Percentiles rank a stretch among this genome's conserved stretches.
These are phyloP conservation scores for Gossypium sturtianum DNA, from an alignment of 345 rosid genomes.

Conservation along the genomic window DNA sequence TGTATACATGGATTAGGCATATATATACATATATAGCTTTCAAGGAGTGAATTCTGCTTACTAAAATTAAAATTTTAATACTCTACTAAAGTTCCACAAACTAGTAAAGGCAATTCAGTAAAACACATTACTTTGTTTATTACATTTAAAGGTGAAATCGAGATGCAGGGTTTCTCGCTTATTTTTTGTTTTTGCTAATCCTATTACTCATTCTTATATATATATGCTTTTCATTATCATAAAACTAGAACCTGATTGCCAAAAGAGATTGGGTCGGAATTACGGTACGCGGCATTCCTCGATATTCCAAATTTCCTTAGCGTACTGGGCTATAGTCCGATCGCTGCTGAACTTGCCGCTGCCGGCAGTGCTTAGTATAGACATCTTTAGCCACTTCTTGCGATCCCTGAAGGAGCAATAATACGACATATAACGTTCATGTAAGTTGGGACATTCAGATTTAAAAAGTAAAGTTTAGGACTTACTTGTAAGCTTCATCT, in stretches of 20 bases:
- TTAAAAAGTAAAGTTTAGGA: background rate
- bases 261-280: background rate
- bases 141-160: background rate
- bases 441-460: background rate
- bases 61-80: background rate
- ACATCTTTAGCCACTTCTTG: conserved; percentile 80
- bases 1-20: too few relatives aligned
- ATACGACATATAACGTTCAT: background rate
- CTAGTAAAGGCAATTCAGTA: background rate
- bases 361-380: conserved; percentile 93
- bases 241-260: background rate
- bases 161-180: background rate
- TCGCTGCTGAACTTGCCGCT: conserved; percentile 97
- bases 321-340: conserved; percentile 81
- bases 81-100: background rate
- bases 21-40: too few relatives aligned
- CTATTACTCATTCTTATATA: background rate
- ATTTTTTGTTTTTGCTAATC: background rate
- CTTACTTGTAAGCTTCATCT: conserved; percentile 86
- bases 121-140: background rate
- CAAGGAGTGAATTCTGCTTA: background rate
- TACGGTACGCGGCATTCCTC: conserved; percentile 69
- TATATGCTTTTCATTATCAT: background rate
- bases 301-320: conserved; percentile 88
- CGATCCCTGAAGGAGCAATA: conserved; percentile 42